Evolutionary conservation across 78 protist species (phyloP).

Genomic region (Andalucia godoyi): DNA sequence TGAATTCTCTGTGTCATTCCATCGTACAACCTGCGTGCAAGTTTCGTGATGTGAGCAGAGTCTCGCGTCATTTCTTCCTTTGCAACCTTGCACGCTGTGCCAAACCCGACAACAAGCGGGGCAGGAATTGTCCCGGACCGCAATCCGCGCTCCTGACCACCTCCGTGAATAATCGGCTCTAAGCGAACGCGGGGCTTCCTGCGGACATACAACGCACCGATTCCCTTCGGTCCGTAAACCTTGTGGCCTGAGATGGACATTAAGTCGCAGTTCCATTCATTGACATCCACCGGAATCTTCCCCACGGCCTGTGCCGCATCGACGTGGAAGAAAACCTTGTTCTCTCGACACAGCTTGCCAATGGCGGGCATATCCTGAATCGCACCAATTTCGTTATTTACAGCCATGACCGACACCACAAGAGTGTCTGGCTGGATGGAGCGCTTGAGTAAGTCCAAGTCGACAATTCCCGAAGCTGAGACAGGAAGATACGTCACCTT

Average conservation of each 20-base stretch:
- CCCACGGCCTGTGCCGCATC: constrained; percentile 97
- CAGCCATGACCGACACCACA: constrained; percentile 89
- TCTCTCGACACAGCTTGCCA: constrained; percentile 69
- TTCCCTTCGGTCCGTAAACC: constrained; percentile 89
- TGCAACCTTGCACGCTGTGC: constrained; percentile 77
- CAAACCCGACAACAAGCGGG: constrained; percentile 80
- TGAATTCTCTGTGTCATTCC: constrained; percentile 32
- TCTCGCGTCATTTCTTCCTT: constrained; percentile 73
- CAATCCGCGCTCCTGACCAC: constrained; percentile 96
- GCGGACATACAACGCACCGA: constrained; percentile 94
- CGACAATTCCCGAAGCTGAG: constrained; percentile 57
- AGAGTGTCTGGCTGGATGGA: constrained; percentile 81
- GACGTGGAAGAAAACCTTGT: constrained; percentile 68
- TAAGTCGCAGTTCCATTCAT: constrained; percentile 66
- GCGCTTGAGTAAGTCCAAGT: constrained; percentile 36
- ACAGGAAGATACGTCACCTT: constrained; percentile 76
- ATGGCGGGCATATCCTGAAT: constrained; percentile 84
- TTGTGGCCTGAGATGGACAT: constrained; percentile 93
- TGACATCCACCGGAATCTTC: constrained; percentile 91
- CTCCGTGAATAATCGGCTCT: constrained; percentile 75
- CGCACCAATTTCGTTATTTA: constrained; percentile 97
- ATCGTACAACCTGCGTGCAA: constrained; percentile 35
- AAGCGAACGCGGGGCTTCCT: constrained; percentile 83
- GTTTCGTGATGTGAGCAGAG: constrained; percentile 27
- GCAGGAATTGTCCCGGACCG: constrained; percentile 90